These are phyloP conservation scores for Sphenostylis stenocarpa DNA, from an alignment of 306 rosid species.

Conservation along the genomic window DNA sequence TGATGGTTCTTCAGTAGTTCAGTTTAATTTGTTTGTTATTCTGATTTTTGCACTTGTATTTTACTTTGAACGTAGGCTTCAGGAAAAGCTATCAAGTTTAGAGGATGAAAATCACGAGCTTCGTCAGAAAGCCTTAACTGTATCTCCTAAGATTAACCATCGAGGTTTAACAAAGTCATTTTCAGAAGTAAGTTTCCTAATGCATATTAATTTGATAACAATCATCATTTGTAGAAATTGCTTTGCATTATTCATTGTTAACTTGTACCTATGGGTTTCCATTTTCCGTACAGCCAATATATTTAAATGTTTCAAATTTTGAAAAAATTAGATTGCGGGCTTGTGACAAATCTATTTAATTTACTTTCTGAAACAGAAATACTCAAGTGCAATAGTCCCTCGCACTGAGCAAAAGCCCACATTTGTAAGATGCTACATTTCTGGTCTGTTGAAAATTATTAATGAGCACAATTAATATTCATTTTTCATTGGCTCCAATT, in stretches of 20 bases:
- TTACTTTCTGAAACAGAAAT: slow-evolving; percentile 52
- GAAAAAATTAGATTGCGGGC: neutral
- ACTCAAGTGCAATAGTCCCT: slow-evolving; percentile 48
- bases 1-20: neutral
- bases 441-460: slow-evolving; percentile 17
- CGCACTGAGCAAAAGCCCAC: slow-evolving; percentile 48
- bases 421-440: slow-evolving; percentile 52
- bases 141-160: slow-evolving; percentile 64
- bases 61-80: slow-evolving; percentile 47
- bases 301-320: slow-evolving; percentile 1
- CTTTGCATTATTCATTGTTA: neutral
- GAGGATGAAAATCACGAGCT: slow-evolving; percentile 78
- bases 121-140: slow-evolving; percentile 65
- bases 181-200: slow-evolving; percentile 54
- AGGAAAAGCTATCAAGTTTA: slow-evolving; percentile 59
- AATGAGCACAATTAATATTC: neutral
- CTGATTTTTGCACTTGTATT: slow-evolving; percentile 10
- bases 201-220: neutral
- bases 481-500: slow-evolving; percentile 10
- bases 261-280: neutral
- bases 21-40: neutral
- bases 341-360: neutral
- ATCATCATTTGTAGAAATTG: neutral
- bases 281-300: neutral
- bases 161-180: slow-evolving; percentile 55